Base-by-base conservation (phyloP, 306 rosid species). In the Vigna reflexopilosa region DNA sequence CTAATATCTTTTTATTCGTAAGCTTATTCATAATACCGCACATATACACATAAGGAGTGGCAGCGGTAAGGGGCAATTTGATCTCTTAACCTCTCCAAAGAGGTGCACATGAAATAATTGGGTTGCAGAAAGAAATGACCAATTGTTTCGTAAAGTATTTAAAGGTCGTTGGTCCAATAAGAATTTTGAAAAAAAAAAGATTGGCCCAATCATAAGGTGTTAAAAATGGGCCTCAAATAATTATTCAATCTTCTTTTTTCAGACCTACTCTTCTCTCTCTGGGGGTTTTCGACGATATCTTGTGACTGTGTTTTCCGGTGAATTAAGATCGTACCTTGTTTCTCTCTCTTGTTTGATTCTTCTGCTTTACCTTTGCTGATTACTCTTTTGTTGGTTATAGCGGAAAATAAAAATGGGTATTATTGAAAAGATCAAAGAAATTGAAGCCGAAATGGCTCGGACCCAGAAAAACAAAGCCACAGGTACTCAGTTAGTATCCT, bases 401-500 rank as follows among this genome's bases (percentile, higher is more conserved):
- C 52, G 64, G 3, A 82, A 72, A 54, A 19, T 54, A 10, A 54
- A 54, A 84, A 96, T 96, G 99, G 99, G 99, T 82, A 96, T 96
- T 79, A 83, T 96, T 4, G 99, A 96, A 72, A 93, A 82, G 90
- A 96, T 96, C 88, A 93, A 90, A 73, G 99, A 96, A 87, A 96
- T 96, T 58, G 99, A 96, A 83, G 92, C 93, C 94, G 99, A 96
- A 89, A 96, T 96, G 99, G 97, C 98, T 83, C 96, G 99, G 80
- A 96, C 99, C 59, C 99, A 96, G 87, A 96, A 96, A 75, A 96
- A 96, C 76, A 96, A 96, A 87, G 99, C 99, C 65, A 96, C 99
- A 28, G 99, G 99, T 87, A 62, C 32, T 55, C 11, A 26, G 28
- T 56, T 9, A 5, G 5, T 15, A 45, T 17, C 9, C n/a, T 67